Evolutionary conservation across 2,329 filamentous ascomycete species (phyloP).

Genomic region (Epichloe sylvatica): DNA sequence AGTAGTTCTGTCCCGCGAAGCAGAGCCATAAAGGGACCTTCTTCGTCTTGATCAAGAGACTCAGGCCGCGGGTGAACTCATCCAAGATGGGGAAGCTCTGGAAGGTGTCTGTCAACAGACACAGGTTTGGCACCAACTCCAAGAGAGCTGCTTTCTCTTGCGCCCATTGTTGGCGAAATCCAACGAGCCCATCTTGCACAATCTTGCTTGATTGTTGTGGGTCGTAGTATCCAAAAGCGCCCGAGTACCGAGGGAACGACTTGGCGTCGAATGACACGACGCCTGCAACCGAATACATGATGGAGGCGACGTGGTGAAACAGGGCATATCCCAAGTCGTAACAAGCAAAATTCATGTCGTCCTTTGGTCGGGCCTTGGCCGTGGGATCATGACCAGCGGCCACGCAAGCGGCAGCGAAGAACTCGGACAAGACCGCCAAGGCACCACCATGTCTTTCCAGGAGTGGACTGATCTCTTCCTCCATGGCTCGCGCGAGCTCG

Average conservation of each 20-base stretch:
- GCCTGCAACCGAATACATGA: neutral
- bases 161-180: neutral
- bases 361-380: neutral
- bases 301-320: neutral
- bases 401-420: neutral
- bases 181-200: neutral
- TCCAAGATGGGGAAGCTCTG: neutral
- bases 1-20: neutral
- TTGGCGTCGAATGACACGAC: neutral
- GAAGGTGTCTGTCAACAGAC: neutral
- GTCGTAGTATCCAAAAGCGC: neutral
- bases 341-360: neutral
- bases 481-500: neutral
- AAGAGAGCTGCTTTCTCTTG: neutral
- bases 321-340: neutral
- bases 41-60: neutral
- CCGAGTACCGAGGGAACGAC: neutral
- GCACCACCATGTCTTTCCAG: neutral
- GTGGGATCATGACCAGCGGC: neutral
- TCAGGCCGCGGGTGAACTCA: neutral
- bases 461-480: neutral
- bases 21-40: neutral
- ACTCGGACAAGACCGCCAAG: neutral
- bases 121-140: neutral
- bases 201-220: neutral